These are phyloP conservation scores for Plenodomus tracheiphilus DNA, from an alignment of 2,329 filamentous ascomycete genomes.

Conservation along the genomic window DNA sequence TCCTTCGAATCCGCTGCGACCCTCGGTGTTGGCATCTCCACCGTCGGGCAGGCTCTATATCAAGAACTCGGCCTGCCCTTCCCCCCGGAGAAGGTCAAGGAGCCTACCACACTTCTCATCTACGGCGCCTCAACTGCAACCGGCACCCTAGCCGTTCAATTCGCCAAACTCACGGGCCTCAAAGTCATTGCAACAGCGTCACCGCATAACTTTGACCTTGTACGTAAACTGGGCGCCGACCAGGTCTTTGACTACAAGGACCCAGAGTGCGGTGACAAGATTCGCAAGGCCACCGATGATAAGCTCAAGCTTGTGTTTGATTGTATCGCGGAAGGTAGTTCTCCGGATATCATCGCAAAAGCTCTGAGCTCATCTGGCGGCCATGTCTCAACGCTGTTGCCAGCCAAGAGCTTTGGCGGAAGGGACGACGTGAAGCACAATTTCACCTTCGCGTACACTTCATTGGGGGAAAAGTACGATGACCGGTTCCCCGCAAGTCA, in stretches of 20 bases:
- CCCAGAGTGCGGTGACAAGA: constrained; percentile 50
- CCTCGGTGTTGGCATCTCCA: constrained; percentile 56
- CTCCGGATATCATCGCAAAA: constrained; percentile 19
- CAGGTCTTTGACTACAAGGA: constrained; percentile 57
- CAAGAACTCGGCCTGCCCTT: constrained; percentile 51
- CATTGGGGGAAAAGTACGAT: constrained; percentile 45
- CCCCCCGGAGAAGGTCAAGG: constrained; percentile 47
- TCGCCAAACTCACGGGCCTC: constrained; percentile 50
- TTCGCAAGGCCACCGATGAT: constrained; percentile 51
- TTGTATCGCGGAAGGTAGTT: constrained; percentile 45
- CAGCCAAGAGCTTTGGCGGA: constrained; percentile 40
- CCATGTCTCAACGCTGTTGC: constrained; percentile 22
- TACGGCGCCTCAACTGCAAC: constrained; percentile 58
- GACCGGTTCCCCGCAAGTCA: constrained; percentile 33
- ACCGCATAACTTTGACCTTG: constrained; percentile 53
- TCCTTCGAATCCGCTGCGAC: constrained; percentile 59
- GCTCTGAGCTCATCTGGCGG: constrained; percentile 28
- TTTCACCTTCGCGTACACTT: constrained; percentile 49
- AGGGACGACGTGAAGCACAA: constrained; percentile 51
- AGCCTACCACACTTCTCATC: constrained; percentile 49
- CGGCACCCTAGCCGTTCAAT: constrained; percentile 55
- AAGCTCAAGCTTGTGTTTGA: constrained; percentile 53
- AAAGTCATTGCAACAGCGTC: constrained; percentile 54
- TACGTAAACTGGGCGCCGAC: constrained; percentile 53
- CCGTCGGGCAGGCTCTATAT: constrained; percentile 55